phyloP scores from a whole-genome alignment of 1,284 basidiomycete species.

The Apiotrichum laibachii region DNA sequence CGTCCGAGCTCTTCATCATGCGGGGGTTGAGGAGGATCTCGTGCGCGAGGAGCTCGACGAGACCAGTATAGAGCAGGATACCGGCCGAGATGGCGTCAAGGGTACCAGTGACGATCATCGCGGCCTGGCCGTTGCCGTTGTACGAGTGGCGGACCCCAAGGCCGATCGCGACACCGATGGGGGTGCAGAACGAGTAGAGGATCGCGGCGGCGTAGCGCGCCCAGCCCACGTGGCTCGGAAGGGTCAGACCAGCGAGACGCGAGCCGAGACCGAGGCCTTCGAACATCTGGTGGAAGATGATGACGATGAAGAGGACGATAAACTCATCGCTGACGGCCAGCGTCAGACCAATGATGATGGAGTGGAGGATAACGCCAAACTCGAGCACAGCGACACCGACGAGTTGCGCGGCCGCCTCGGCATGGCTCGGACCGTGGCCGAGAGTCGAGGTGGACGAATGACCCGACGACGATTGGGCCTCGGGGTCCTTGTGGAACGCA shows the following conservation, averaged over 20 bases:
- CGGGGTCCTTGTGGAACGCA: slow-evolving; percentile 11
- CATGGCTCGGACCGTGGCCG: slow-evolving; percentile 22
- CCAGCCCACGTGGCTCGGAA: slow-evolving; percentile 62
- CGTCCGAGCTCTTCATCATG: slow-evolving; percentile 67
- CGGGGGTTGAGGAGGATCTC: slow-evolving; percentile 85
- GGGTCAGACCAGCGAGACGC: slow-evolving; percentile 65
- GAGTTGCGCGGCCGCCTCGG: slow-evolving; percentile 63
- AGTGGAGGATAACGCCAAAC: slow-evolving; percentile 87
- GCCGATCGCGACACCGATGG: slow-evolving; percentile 65
- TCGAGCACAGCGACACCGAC: slow-evolving; percentile 59
- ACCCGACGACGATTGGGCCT: background rate
- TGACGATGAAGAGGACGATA: slow-evolving; percentile 79
- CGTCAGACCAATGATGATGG: slow-evolving; percentile 86
- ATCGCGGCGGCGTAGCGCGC: slow-evolving; percentile 65
- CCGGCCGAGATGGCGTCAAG: slow-evolving; percentile 83
- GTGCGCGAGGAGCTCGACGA: slow-evolving; percentile 88
- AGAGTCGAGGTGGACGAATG: slow-evolving; percentile 16
- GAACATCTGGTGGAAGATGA: slow-evolving; percentile 90
- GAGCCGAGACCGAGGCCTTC: slow-evolving; percentile 88
- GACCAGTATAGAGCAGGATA: slow-evolving; percentile 81
- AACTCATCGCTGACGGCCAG: slow-evolving; percentile 81
- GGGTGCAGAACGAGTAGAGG: slow-evolving; percentile 73
- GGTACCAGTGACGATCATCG: slow-evolving; percentile 75
- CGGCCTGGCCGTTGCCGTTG: slow-evolving; percentile 71
- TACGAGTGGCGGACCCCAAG: slow-evolving; percentile 77